These are phyloP conservation scores for Penicillium atrosanguineum DNA, from an alignment of 495 filamentous ascomycete genomes.

Conservation along the genomic window DNA sequence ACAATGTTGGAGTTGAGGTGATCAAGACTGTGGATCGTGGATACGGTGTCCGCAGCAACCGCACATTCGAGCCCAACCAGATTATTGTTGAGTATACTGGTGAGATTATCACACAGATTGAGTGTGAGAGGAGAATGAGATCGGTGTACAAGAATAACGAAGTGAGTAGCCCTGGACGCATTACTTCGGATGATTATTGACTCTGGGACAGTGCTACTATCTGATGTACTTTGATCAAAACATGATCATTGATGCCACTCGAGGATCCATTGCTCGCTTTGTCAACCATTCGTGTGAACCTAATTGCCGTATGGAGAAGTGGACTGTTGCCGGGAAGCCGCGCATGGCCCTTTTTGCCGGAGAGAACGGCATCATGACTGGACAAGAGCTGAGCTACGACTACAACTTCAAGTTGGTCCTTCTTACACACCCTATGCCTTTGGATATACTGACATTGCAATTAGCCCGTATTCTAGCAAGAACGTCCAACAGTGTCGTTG, in stretches of 20 bases:
- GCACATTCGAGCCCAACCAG: slow-evolving; percentile 82
- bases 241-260: slow-evolving; percentile 97
- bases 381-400: slow-evolving; percentile 97
- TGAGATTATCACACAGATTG: slow-evolving; percentile 91
- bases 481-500: slow-evolving; percentile 83
- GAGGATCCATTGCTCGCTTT: slow-evolving; percentile 93
- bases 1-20: slow-evolving; percentile 89
- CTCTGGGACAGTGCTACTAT: slow-evolving; percentile 75
- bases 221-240: slow-evolving; percentile 97
- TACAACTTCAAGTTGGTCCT: slow-evolving; percentile 86
- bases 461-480: slow-evolving; percentile 69
- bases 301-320: slow-evolving; percentile 97
- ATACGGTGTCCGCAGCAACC: slow-evolving; percentile 86
- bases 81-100: slow-evolving; percentile 98
- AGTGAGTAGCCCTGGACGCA: slow-evolving; percentile 46
- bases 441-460: slow-evolving; percentile 7
- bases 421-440: neutral
- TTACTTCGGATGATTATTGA: slow-evolving; percentile 5
- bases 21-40: slow-evolving; percentile 86
- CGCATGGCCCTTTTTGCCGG: slow-evolving; percentile 97
- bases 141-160: slow-evolving; percentile 88
- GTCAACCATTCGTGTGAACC: slow-evolving; percentile 97
- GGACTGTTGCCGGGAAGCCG: slow-evolving; percentile 92
- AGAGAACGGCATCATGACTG: slow-evolving; percentile 82
- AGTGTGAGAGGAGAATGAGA: slow-evolving; percentile 91